phyloP scores from a whole-genome alignment of 1,139 yeast genomes.

The Kodamaea sp. region DNA sequence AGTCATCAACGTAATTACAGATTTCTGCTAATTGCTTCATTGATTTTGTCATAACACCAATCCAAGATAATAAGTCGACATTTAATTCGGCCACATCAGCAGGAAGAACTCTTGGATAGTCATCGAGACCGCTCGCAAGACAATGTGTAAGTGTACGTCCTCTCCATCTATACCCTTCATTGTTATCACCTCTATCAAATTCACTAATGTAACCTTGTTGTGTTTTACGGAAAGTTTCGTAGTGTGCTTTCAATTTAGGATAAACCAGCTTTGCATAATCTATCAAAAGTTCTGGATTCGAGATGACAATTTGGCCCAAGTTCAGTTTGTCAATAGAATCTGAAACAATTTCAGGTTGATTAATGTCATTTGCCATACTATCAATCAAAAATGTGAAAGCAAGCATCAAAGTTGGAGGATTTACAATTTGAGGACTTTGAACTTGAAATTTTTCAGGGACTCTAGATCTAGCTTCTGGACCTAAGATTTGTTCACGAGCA shows the following conservation, averaged over 20 bases:
- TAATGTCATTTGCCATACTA: slow-evolving; percentile 24
- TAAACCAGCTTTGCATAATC: slow-evolving; percentile 64
- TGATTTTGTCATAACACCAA: slow-evolving; percentile 85
- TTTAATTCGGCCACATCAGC: slow-evolving; percentile 89
- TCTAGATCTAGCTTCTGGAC: slow-evolving; percentile 83
- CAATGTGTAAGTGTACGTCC: slow-evolving; percentile 86
- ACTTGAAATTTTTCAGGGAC: slow-evolving; percentile 82
- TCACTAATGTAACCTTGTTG: slow-evolving; percentile 77
- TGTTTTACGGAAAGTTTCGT: slow-evolving; percentile 78
- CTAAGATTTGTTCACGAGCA: slow-evolving; percentile 91
- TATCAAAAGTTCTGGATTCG: slow-evolving; percentile 58
- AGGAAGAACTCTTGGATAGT: slow-evolving; percentile 80
- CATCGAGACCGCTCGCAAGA: slow-evolving; percentile 92
- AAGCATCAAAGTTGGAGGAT: slow-evolving; percentile 91
- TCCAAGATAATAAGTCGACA: slow-evolving; percentile 88
- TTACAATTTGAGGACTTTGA: slow-evolving; percentile 88
- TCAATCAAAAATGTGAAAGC: slow-evolving; percentile 68
- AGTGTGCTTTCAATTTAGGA: slow-evolving; percentile 74
- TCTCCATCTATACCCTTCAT: slow-evolving; percentile 88
- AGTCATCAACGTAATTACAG: slow-evolving; percentile 59
- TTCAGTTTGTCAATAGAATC: slow-evolving; percentile 16
- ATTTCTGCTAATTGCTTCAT: slow-evolving; percentile 70
- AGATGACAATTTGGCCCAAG: slow-evolving; percentile 51
- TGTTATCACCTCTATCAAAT: slow-evolving; percentile 55
- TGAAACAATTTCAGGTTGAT: slow-evolving; percentile 21